Base-by-base conservation (phyloP, 306 rosid species). In the Lathyrus oleraceus region DNA sequence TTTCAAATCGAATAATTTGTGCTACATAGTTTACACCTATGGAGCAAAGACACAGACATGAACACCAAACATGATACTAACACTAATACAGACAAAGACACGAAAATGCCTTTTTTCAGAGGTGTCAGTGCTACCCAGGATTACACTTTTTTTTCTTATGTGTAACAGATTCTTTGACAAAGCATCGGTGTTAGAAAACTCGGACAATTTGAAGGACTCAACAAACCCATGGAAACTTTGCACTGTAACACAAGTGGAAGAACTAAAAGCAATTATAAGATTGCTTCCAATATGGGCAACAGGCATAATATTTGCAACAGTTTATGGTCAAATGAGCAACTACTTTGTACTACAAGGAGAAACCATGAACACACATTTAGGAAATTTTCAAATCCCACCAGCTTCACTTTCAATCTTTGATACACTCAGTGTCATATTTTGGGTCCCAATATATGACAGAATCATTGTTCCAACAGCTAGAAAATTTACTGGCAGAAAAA, bases 161-260 rank as follows among this genome's bases (percentile, higher is more conserved):
- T 42, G n/a, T 13, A 11, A 54, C 82, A 91, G 96, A 36, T 92
- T 85, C 79, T 86, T 89, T 56, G 97, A 92, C 92, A 89, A 78
- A 79, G 97, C 97, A 6, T 95, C 97, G 6, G 85, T 86, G 65
- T 63, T 16, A 73, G 74, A 12, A 60, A 69, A 65, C 74, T 25
- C 74, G 1, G 85, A 78, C 21, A 30, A 72, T 13, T n/a, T 39
- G 48, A 83, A 82, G 73, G 83, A 73, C 56, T 71, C 83, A 0
- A 56, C 47, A 39, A 69, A 76, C 52, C 83, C 93, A 30, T 91
- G 97, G 97, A 81, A 72, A 79, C 87, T 88, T 45, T 81, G 91
- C 79, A 85, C 88, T 11, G 83, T 91, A n/a, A 91, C 93, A 16
- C 97, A 88, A 82, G 93, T 91, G 21, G 97, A 91, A 82, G 96